These are phyloP conservation scores for Cytidiella melzeri DNA, from an alignment of 768 basidiomycete species.

Conservation along the genomic window DNA sequence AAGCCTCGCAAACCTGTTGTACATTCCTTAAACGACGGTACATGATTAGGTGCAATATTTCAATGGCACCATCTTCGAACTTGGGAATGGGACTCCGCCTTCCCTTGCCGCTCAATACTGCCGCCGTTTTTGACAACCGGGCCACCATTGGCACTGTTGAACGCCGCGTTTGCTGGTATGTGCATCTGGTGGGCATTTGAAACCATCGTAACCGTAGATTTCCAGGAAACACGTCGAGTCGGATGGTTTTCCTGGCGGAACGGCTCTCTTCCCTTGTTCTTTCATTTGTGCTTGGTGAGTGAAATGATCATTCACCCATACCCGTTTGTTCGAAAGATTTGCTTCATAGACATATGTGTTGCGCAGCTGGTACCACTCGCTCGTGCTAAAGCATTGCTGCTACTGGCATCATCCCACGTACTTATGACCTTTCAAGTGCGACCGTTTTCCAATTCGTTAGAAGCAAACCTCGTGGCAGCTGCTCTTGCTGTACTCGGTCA, in stretches of 20 bases:
- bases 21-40: conserved; percentile 4
- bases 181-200: not conserved
- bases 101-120: conserved; percentile 31
- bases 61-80: conserved; percentile 24
- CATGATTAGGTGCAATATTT: conserved; percentile 22
- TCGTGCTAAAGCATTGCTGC: conserved; percentile 20
- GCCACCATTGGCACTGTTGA: conserved; percentile 22
- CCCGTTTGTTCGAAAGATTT: not conserved
- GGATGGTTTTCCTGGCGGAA: conserved; percentile 24
- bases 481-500: conserved; percentile 24
- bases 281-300: conserved; percentile 30
- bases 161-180: conserved; percentile 20
- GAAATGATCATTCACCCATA: not conserved
- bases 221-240: conserved; percentile 6
- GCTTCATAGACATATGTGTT: conserved; percentile 3
- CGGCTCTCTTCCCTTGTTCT: conserved; percentile 26
- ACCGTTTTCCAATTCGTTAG: conserved; percentile 35
- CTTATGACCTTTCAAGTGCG: conserved; percentile 32
- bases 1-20: not conserved
- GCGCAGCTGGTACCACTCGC: conserved; percentile 18
- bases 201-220: too few relatives aligned
- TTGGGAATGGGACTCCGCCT: conserved; percentile 34
- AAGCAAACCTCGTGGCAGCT: conserved; percentile 26
- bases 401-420: conserved; percentile 33
- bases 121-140: conserved; percentile 29